phyloP scores from a whole-genome alignment of 768 basidiomycete species.

The Suillus variegatus region DNA sequence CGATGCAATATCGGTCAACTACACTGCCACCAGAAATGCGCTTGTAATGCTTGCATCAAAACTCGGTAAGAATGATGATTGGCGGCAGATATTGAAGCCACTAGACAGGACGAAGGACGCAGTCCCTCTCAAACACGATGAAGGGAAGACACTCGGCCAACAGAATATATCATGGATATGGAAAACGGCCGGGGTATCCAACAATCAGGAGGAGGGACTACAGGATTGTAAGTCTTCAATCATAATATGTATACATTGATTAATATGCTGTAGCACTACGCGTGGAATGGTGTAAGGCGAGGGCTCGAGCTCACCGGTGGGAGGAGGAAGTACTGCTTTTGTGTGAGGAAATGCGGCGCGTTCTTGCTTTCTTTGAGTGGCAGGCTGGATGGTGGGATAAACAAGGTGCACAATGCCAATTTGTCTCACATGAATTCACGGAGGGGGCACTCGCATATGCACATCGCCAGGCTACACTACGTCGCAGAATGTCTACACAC shows the following conservation, averaged over 20 bases:
- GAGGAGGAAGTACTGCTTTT: neutral
- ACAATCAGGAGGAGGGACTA: neutral
- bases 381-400: neutral
- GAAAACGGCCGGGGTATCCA: neutral
- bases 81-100: neutral
- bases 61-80: neutral
- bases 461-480: no score
- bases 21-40: neutral
- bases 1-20: neutral
- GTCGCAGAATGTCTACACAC: no score
- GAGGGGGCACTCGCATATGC: no score
- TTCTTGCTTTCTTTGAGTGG: slow-evolving; percentile 2
- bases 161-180: slow-evolving; percentile 2
- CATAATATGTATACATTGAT: no score
- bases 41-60: neutral
- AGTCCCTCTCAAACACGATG: neutral
- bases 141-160: neutral
- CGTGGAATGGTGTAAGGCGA: neutral
- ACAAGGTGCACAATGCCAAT: neutral
- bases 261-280: neutral
- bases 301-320: neutral
- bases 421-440: no score
- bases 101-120: neutral
- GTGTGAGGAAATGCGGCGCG: neutral
- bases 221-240: slow-evolving; percentile 1